Base-by-base conservation (phyloP, 495 filamentous ascomycete species). In the Penicillium argentinense region DNA sequence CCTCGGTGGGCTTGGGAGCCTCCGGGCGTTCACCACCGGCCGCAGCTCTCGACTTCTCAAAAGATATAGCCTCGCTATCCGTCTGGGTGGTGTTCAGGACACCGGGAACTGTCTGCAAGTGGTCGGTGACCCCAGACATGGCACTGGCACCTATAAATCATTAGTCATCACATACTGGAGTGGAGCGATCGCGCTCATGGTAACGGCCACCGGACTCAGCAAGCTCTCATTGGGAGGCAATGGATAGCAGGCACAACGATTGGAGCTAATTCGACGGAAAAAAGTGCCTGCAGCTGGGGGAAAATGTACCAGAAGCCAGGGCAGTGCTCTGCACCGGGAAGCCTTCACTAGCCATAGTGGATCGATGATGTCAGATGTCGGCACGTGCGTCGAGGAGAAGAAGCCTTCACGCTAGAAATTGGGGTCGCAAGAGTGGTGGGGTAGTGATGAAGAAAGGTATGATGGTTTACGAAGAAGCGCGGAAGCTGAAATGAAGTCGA, bases 301-400 rank as follows among this genome's bases (percentile, higher is more conserved):
- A 41, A 5, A 32, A 59, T 52, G 21, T 65, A 69, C 68, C 63
- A 39, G 56, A 24, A 39, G 41, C 38, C 17, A 47, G 14, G 43
- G 55, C 18, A 26, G 53, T 19, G 39, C 29, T 51, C 11, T 52
- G 34, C 39, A 25, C 33, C 23, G 30, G 37, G 16, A 36, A 47
- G 19, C 45, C 47, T 50, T 59, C 56, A 34, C 52, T 59, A 34
- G 65, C 53, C 66, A 69, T 69, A 47, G 41, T 60, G 33, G 29
- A 60, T 54, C 37, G 49, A 57, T 60, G 57, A 60, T 57, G 53
- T 63, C 49, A 57, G 39, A 54, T 27, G 28, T 38, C 9, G 19
- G 36, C 29, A 42, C 39, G 57, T 43, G 36, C 24, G 17, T 44
- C 13, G 22, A 42, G 34, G 19, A 19, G 26, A 32, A 24, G 21